Conservation (phyloP, 768 basidiomycete species). For the Kondoa subrosea region DNA sequence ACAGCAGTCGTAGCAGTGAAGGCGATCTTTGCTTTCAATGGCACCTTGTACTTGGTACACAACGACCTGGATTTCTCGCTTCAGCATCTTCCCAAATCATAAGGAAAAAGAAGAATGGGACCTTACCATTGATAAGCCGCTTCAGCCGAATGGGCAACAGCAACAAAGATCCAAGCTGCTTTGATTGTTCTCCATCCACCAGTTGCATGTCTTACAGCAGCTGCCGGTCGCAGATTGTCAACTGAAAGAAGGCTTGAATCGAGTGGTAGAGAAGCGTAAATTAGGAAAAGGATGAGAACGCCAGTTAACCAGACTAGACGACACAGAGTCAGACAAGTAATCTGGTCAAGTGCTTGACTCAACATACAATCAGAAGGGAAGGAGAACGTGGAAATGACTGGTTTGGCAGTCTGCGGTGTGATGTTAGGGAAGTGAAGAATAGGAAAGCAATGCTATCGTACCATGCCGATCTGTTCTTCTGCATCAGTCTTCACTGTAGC, state of each 20-base stretch:
- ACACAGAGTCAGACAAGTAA: no score
- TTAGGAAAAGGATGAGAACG: background rate
- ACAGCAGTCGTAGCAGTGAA: background rate
- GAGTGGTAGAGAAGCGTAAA: slow-evolving; percentile 4
- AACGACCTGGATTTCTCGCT: background rate
- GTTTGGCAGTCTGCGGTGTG: slow-evolving; percentile 9
- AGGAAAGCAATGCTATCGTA: slow-evolving; percentile 31
- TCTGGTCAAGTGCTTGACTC: no score
- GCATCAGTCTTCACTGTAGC: slow-evolving; percentile 36
- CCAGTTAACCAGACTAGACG: background rate
- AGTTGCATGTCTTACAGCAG: slow-evolving; percentile 6
- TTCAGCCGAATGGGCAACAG: background rate
- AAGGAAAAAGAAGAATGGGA: no score
- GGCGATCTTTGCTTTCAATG: background rate
- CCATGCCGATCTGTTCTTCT: slow-evolving; percentile 65
- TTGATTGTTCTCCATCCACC: slow-evolving; percentile 16
- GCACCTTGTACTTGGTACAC: background rate
- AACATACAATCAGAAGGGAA: slow-evolving; percentile 3
- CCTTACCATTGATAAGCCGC: background rate
- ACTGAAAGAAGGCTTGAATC: slow-evolving; percentile 1
- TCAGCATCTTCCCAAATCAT: background rate
- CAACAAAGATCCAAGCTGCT: background rate
- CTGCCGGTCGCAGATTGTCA: slow-evolving; percentile 3
- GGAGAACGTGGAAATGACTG: slow-evolving; percentile 3
- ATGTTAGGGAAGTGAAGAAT: background rate